phyloP scores from a whole-genome alignment of 2,329 filamentous ascomycete genomes.

The Fusarium sacchari region DNA sequence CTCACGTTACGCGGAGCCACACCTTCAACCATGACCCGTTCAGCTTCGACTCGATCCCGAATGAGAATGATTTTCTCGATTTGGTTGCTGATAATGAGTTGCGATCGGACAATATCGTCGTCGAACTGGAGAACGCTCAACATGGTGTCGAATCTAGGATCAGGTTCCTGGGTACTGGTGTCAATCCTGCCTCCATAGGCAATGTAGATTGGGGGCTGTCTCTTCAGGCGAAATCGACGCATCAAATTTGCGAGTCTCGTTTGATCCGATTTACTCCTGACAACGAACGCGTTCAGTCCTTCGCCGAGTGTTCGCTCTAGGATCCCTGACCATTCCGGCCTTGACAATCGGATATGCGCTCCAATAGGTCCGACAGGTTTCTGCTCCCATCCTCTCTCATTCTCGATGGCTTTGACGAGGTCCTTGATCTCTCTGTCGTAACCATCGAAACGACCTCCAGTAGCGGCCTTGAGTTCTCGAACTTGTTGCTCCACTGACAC shows the following conservation, averaged over 20 bases:
- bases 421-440: conserved; percentile 71
- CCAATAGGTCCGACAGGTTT: conserved; percentile 88
- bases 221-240: conserved; percentile 65
- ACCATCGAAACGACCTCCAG: conserved; percentile 68
- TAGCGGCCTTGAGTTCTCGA: conserved; percentile 63
- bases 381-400: conserved; percentile 73
- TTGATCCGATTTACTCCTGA: conserved; percentile 80
- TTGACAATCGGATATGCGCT: conserved; percentile 76
- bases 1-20: conserved; percentile 74
- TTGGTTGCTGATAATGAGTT: conserved; percentile 81
- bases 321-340: conserved; percentile 84
- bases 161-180: conserved; percentile 71
- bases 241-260: conserved; percentile 74
- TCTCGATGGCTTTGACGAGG: conserved; percentile 74
- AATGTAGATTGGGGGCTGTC: conserved; percentile 51
- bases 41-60: conserved; percentile 71
- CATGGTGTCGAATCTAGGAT: conserved; percentile 77
- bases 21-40: conserved; percentile 73
- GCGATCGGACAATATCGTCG: conserved; percentile 78
- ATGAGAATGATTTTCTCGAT: conserved; percentile 90
- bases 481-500: conserved; percentile 56
- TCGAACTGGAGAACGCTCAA: conserved; percentile 85
- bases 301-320: conserved; percentile 81
- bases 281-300: conserved; percentile 80
- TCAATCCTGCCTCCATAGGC: conserved; percentile 51